phyloP scores from a whole-genome alignment of 2,329 filamentous ascomycete species.

The Clonostachys chloroleuca region DNA sequence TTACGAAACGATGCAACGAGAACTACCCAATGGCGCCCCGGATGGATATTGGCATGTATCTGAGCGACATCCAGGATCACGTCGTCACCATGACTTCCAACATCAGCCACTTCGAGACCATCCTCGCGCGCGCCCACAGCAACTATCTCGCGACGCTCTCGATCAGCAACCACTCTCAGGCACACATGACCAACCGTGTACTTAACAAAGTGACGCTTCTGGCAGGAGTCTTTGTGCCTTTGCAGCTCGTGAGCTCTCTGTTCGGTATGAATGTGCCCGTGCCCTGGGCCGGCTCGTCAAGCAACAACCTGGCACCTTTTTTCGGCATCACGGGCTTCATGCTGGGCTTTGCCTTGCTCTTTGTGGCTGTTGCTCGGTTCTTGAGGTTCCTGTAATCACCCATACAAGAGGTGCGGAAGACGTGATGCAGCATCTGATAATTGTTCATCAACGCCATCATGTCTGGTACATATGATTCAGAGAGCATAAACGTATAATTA shows the following conservation, averaged over 20 bases:
- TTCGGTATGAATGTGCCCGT: slow-evolving; percentile 86
- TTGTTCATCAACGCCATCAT: too few relatives aligned
- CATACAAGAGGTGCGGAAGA: too few relatives aligned
- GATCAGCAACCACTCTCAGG: slow-evolving; percentile 85
- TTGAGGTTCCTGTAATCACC: too few relatives aligned
- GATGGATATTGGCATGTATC: slow-evolving; percentile 93
- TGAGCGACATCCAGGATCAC: slow-evolving; percentile 98
- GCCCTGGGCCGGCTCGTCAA: slow-evolving; percentile 49
- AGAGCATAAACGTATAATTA: too few relatives aligned
- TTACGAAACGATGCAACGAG: slow-evolving; percentile 98
- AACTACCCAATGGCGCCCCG: slow-evolving; percentile 93
- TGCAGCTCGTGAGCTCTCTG: slow-evolving; percentile 85
- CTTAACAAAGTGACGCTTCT: slow-evolving; percentile 94
- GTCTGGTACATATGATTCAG: too few relatives aligned
- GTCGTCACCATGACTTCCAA: slow-evolving; percentile 99
- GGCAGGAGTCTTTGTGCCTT: slow-evolving; percentile 90
- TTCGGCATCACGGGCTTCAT: slow-evolving; percentile 47
- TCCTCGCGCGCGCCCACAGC: slow-evolving; percentile 87
- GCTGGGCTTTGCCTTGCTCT: neutral
- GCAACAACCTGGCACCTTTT: slow-evolving; percentile 49
- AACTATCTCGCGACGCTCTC: slow-evolving; percentile 95
- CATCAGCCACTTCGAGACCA: slow-evolving; percentile 93
- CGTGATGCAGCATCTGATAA: too few relatives aligned
- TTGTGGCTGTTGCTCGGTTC: too few relatives aligned
- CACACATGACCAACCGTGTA: slow-evolving; percentile 82